Evolutionary conservation across 495 filamentous ascomycete species (phyloP).

Genomic region (Penicillium riverlandense): DNA sequence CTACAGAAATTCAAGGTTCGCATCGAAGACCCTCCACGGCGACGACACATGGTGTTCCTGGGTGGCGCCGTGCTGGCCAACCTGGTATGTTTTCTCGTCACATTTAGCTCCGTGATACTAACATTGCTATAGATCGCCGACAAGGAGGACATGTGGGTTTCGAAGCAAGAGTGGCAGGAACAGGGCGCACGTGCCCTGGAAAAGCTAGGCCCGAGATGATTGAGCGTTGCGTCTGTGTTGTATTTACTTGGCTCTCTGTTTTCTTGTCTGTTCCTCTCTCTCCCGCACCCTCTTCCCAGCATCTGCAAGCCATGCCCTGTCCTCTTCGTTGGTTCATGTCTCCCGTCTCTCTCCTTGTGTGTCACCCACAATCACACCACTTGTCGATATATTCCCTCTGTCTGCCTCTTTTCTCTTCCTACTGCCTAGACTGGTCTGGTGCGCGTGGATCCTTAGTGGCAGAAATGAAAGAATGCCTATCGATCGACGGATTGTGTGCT

Average conservation of each 20-base stretch:
- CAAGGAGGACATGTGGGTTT: slow-evolving; percentile 98
- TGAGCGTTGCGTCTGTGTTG: slow-evolving; percentile 9
- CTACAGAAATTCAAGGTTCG: slow-evolving; percentile 94
- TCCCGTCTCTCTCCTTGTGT: slow-evolving; percentile 1
- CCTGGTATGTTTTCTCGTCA: slow-evolving; percentile 49
- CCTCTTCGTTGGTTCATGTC: slow-evolving; percentile 3
- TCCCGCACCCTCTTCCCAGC: slow-evolving; percentile 6
- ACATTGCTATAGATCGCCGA: slow-evolving; percentile 69
- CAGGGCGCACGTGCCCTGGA: slow-evolving; percentile 78
- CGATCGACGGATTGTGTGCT: not conserved
- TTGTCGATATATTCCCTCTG: slow-evolving; percentile 17
- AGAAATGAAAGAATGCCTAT: slow-evolving; percentile 19
- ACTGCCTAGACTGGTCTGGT: slow-evolving; percentile 23
- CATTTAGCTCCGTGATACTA: slow-evolving; percentile 6
- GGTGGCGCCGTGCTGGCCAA: slow-evolving; percentile 95
- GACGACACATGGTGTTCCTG: slow-evolving; percentile 98
- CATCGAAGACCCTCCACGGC: slow-evolving; percentile 93
- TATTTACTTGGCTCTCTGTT: slow-evolving; percentile 12
- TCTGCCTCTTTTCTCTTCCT: slow-evolving; percentile 12
- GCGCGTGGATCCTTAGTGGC: slow-evolving; percentile 13
- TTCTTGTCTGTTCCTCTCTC: slow-evolving; percentile 10
- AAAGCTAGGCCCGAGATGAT: slow-evolving; percentile 78
- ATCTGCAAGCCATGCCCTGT: slow-evolving; percentile 15
- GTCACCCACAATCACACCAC: slow-evolving; percentile 2
- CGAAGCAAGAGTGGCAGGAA: slow-evolving; percentile 94